Evolutionary conservation across 805 yeast genomes (phyloP).

Genomic region (Candida xiaguanensis): DNA sequence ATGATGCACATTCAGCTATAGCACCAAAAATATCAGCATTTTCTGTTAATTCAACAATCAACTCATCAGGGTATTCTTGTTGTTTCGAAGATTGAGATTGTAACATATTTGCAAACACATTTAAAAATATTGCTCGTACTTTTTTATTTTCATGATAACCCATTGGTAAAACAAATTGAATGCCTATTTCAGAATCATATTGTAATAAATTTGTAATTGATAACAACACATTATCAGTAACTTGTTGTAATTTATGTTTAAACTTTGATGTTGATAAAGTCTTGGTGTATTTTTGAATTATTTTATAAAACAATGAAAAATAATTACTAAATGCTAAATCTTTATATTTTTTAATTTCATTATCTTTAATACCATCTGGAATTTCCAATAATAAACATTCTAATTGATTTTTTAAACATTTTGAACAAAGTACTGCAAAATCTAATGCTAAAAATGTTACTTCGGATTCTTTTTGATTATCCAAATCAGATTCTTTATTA

Average conservation of each 20-base stretch:
- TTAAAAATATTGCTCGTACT: constrained; percentile 68
- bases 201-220: constrained; percentile 67
- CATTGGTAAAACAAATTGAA: constrained; percentile 70
- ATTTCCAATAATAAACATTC: constrained; percentile 56
- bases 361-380: constrained; percentile 51
- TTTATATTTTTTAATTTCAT: constrained; percentile 51
- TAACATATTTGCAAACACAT: constrained; percentile 68
- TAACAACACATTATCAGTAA: constrained; percentile 61
- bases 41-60: constrained; percentile 22
- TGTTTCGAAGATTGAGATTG: constrained; percentile 30
- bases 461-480: constrained; percentile 29
- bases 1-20: constrained; percentile 59
- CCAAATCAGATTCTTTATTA: constrained; percentile 13
- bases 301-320: constrained; percentile 57
- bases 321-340: constrained; percentile 66
- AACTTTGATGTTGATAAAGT: constrained; percentile 19
- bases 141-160: constrained; percentile 68
- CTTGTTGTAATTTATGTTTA: constrained; percentile 51
- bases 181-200: constrained; percentile 73
- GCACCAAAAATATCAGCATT: constrained; percentile 42
- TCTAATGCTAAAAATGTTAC: constrained; percentile 50
- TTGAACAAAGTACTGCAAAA: constrained; percentile 61
- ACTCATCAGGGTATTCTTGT: constrained; percentile 26
- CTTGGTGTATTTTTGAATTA: constrained; percentile 43
- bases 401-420: constrained; percentile 52